Base-by-base conservation (phyloP, 345 rosid genomes). In the Arabis hirsuta region DNA sequence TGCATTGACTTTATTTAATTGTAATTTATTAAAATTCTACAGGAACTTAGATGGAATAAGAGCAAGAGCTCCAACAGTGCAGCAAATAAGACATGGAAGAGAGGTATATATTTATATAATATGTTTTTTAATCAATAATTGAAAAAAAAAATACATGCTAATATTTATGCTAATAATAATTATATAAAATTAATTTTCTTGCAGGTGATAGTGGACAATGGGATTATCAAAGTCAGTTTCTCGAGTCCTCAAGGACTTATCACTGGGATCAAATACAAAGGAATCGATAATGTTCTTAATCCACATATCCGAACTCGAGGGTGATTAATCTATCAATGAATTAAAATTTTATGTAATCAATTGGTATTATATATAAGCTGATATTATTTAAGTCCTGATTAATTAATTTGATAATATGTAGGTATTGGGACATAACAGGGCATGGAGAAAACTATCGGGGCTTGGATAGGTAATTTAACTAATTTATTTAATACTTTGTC, bases 141-240 rank as follows among this genome's bases (percentile, higher is more conserved):
- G 11, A 22, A 41, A 46, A 22, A 22, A 22, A 27, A 13, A 51
- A 43, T 55, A 20, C 16, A 7, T 64, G 7, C 22, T 43, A 9
- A 53, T n/a, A 45, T 73, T 56, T 22, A 38, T 26, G 29, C 20
- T 70, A 46, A 31, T 2, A 3, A 57, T 53, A 43, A 9, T 57
- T 20, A 46, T 31, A 43, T 7, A 44, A 27, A 13, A 48, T 7
- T 26, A 26, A 8, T 42, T 20, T 3, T n/a, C 32, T 64, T 78
- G 41, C 84, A 95, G 97, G 82, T 90, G 57, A 65, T 85, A 55
- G 76, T 95, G n/a, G 89, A 83, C 42, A 95, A 95, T 77, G 98
- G 97, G 4, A 60, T 88, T 4, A 66, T 91, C n/a, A 74, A 65
- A 82, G 81, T 91, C 48, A 84, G 81, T 9, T 42, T 95, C n/a